These are phyloP conservation scores for Diaporthe sp. DNA, from an alignment of 2,329 filamentous ascomycete genomes.

Conservation along the genomic window DNA sequence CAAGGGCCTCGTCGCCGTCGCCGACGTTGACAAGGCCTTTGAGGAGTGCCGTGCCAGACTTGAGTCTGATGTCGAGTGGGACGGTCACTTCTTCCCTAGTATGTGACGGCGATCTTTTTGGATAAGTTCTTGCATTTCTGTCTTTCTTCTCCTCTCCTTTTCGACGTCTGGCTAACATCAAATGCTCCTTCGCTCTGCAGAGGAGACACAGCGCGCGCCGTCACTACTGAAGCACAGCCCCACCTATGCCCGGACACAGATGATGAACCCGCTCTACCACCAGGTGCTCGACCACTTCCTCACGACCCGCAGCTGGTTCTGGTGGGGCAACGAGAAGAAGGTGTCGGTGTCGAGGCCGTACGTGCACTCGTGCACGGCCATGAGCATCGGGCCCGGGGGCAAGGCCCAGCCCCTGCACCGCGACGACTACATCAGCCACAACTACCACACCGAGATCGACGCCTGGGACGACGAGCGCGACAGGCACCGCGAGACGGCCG, in stretches of 20 bases:
- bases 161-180: not conserved
- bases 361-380: conserved; percentile 12
- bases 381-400: conserved; percentile 6
- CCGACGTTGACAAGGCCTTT: conserved; percentile 21
- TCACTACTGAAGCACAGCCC: conserved; percentile 18
- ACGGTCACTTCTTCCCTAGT: conserved; percentile 5
- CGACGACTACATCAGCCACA: conserved; percentile 18
- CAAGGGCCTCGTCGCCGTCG: not conserved
- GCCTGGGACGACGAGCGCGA: conserved; percentile 23
- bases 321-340: conserved; percentile 19
- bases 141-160: not conserved
- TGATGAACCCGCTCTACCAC: conserved; percentile 23
- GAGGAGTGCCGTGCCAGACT: conserved; percentile 20
- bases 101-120: not conserved
- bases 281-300: conserved; percentile 7
- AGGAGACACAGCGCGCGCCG: conserved; percentile 11
- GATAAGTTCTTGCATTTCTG: not conserved
- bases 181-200: not conserved
- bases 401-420: conserved; percentile 20
- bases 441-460: conserved; percentile 15
- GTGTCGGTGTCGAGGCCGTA: conserved; percentile 15
- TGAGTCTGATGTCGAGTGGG: conserved; percentile 22
- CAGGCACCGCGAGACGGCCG: conserved; percentile 5
- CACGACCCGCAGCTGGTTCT: conserved; percentile 25
- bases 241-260: conserved; percentile 6